These are phyloP conservation scores for Kurtzmaniella cleridarum DNA, from an alignment of 805 yeast species.

Conservation along the genomic window DNA sequence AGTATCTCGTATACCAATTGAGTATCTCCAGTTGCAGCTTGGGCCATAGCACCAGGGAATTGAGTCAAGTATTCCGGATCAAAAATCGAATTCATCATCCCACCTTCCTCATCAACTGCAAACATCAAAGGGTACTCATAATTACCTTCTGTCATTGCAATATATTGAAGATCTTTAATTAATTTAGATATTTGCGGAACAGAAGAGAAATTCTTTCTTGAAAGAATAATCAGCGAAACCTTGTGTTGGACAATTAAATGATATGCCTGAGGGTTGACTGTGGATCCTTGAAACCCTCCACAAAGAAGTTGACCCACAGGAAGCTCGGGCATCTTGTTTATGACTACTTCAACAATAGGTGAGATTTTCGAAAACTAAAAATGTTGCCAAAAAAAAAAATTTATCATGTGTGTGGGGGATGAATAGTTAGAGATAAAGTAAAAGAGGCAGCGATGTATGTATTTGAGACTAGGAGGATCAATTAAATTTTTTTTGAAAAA, in stretches of 20 bases:
- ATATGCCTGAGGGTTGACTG: slow-evolving; percentile 47
- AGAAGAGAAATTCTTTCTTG: slow-evolving; percentile 45
- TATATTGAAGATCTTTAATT: slow-evolving; percentile 47
- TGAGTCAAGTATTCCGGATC: slow-evolving; percentile 49
- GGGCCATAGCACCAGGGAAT: slow-evolving; percentile 63
- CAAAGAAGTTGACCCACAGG: slow-evolving; percentile 48
- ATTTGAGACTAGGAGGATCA: too few species aligned
- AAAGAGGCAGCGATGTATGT: too few species aligned
- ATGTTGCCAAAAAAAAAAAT: not conserved
- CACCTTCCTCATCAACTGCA: slow-evolving; percentile 61
- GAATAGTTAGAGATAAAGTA: too few species aligned
- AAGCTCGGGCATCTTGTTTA: not conserved
- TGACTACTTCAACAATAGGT: not conserved
- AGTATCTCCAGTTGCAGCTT: slow-evolving; percentile 48
- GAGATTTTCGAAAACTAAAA: not conserved
- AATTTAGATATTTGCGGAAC: slow-evolving; percentile 45
- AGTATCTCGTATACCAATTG: slow-evolving; percentile 47
- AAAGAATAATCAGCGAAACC: slow-evolving; percentile 48
- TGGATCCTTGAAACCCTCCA: slow-evolving; percentile 56
- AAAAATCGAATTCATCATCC: slow-evolving; percentile 54
- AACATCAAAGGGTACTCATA: slow-evolving; percentile 50
- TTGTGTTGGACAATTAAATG: slow-evolving; percentile 46
- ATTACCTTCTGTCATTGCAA: slow-evolving; percentile 44
- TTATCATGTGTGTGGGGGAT: not conserved
- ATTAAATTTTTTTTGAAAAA: too few species aligned